These are phyloP conservation scores for Dryas drummondii DNA, from an alignment of 306 rosid species.

Conservation along the genomic window DNA sequence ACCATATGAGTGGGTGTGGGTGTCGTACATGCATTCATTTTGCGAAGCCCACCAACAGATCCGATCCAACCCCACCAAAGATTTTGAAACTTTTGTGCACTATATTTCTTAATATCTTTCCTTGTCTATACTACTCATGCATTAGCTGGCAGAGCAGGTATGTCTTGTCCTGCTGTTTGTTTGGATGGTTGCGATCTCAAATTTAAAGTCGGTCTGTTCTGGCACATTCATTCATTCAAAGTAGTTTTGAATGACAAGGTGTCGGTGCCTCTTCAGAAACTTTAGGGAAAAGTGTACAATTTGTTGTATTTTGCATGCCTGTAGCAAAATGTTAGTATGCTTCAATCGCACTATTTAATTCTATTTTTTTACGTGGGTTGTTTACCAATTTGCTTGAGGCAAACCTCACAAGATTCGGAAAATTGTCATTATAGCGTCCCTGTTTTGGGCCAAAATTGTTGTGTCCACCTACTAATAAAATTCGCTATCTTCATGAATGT, in stretches of 20 bases:
- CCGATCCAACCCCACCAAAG: conserved; percentile 40
- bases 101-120: conserved; percentile 17
- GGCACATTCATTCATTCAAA: background rate
- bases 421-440: too few species aligned
- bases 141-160: conserved; percentile 84
- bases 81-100: conserved; percentile 20
- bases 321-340: too few species aligned
- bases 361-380: too few species aligned
- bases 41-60: conserved; percentile 41
- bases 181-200: conserved; percentile 18
- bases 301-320: background rate
- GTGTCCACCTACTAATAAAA: too few species aligned
- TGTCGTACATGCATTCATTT: conserved; percentile 39
- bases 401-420: too few species aligned
- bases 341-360: too few species aligned
- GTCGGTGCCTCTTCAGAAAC: conserved; percentile 49
- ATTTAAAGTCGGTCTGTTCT: conserved; percentile 9
- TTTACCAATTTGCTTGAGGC: too few species aligned
- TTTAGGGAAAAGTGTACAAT: background rate
- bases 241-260: conserved; percentile 36
- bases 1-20: background rate
- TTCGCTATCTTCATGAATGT: too few species aligned
- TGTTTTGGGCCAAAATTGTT: too few species aligned
- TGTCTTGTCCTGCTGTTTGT: conserved; percentile 52
- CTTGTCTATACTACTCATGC: conserved; percentile 43